These are phyloP conservation scores for Cyberlindnera japonica DNA, from an alignment of 805 yeast genomes.

Conservation along the genomic window DNA sequence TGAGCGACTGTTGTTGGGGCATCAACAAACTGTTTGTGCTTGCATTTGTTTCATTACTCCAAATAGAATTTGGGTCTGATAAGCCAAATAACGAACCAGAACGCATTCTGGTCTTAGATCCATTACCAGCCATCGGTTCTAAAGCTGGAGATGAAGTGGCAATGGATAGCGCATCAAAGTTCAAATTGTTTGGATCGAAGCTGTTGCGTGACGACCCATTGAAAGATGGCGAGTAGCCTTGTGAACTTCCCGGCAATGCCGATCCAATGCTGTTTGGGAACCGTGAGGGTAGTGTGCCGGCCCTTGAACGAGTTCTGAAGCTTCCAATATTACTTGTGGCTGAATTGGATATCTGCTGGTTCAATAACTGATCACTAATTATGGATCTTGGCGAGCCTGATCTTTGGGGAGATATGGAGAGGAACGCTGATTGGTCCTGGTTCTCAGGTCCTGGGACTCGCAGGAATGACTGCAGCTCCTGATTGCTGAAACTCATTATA, in stretches of 20 bases:
- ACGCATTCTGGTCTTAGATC: slow-evolving; percentile 39
- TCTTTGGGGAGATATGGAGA: slow-evolving; percentile 24
- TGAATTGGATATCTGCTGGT: slow-evolving; percentile 20
- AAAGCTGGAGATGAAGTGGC: slow-evolving; percentile 15
- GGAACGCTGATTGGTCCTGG: slow-evolving; percentile 17
- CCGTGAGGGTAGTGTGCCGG: slow-evolving; percentile 76
- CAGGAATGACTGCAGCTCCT: slow-evolving; percentile 23
- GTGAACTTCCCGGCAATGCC: slow-evolving; percentile 16
- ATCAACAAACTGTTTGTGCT: background rate
- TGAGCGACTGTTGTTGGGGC: slow-evolving; percentile 2
- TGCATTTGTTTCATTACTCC: slow-evolving; percentile 36
- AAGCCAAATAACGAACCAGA: slow-evolving; percentile 48
- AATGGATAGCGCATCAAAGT: slow-evolving; percentile 22
- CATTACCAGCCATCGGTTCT: slow-evolving; percentile 8
- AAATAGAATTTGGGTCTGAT: slow-evolving; percentile 47
- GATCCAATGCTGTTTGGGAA: slow-evolving; percentile 33
- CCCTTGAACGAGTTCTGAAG: slow-evolving; percentile 58
- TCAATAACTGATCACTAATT: slow-evolving; percentile 19
- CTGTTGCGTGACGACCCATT: slow-evolving; percentile 10
- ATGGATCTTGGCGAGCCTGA: slow-evolving; percentile 27
- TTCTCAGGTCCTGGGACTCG: slow-evolving; percentile 18
- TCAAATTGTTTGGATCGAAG: slow-evolving; percentile 22
- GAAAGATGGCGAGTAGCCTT: slow-evolving; percentile 20
- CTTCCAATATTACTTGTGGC: slow-evolving; percentile 33
- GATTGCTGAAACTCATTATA: slow-evolving; percentile 21